Base-by-base conservation (phyloP, 2,329 filamentous ascomycete species). In the Cordyceps militaris region DNA sequence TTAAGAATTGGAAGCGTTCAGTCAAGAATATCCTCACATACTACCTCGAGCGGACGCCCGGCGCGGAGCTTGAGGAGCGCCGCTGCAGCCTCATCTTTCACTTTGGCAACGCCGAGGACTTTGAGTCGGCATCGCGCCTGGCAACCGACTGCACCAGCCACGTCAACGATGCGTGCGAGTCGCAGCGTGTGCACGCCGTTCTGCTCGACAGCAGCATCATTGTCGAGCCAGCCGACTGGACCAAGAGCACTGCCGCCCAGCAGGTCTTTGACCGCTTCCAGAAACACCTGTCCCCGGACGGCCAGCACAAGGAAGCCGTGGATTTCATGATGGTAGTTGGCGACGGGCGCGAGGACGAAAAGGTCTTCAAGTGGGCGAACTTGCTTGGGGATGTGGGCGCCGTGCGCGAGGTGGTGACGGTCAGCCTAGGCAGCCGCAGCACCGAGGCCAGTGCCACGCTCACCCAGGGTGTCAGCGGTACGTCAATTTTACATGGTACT, bases 311-410 rank as follows among this genome's bases (percentile, higher is more conserved):
- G 61, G 67, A 65, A n/a, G 69, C 79, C 0, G 82, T 91, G 0
- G 91, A 97, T 68, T 97, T 97, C 71, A 73, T 97, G 58, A 84
- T 97, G 75, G 89, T 96, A 7, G 83, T 92, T 34, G 93, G 93
- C 38, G 92, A 97, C 67, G 91, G 92, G 43, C 86, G 93, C 32
- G 93, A 97, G 64, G 94, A 97, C 63, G 93, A 97, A 69, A 88
- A 90, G 64, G 88, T 96, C 21, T 97, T 96, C 75, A 86, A 86
- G 61, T 97, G 94, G 93, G 94, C 93, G 19, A 96, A 97, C 73
- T 79, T 83, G 50, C 75, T 96, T 11, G 79, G 79, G 23, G 78
- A 80, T 3, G 74, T 80, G 9, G 79, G 80, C 19, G 73, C 74
- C 2, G 79, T 91, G 44, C 74, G 84, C 51, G 79, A 90, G 57